Evolutionary conservation across 805 yeast species (phyloP).

Genomic region (Hanseniaspora clermontiae): DNA sequence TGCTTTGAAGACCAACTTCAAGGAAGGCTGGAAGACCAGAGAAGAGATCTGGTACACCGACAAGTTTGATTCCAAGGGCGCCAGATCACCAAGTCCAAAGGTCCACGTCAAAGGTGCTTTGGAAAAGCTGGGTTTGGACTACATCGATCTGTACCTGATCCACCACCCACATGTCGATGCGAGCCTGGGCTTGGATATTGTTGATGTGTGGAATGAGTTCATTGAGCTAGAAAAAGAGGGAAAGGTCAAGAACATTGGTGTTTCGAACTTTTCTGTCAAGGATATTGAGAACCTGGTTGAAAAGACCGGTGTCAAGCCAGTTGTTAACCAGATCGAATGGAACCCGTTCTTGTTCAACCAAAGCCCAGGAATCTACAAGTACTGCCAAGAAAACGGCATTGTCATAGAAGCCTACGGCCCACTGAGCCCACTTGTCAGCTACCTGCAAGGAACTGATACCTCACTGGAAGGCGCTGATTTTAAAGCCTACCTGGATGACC

Average conservation of each 20-base stretch:
- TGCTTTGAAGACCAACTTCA: constrained; percentile 28
- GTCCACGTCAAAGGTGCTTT: constrained; percentile 32
- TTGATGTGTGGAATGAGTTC: constrained; percentile 41
- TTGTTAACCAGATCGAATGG: constrained; percentile 52
- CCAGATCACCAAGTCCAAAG: constrained; percentile 29
- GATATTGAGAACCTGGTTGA: constrained; percentile 35
- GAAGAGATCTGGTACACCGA: constrained; percentile 43
- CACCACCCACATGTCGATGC: constrained; percentile 33
- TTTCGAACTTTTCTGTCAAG: constrained; percentile 43
- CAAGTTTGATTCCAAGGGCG: constrained; percentile 30
- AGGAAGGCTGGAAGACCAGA: constrained; percentile 31
- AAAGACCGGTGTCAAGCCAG: constrained; percentile 34
- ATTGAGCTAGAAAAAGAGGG: constrained; percentile 42
- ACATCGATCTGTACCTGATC: constrained; percentile 41
- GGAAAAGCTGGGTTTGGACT: constrained; percentile 31
- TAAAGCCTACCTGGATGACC: constrained; percentile 31
- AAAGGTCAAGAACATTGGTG: constrained; percentile 45
- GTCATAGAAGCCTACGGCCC: constrained; percentile 57
- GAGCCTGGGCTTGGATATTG: constrained; percentile 24
- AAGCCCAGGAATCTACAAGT: constrained; percentile 43
- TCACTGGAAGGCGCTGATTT: constrained; percentile 16
- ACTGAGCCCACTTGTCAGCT: constrained; percentile 38
- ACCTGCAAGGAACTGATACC: constrained; percentile 1
- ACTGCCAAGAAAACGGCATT: constrained; percentile 37
- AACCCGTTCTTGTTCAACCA: constrained; percentile 58